phyloP scores from a whole-genome alignment of 805 yeast genomes.

The Zygotorulaspora danielsina region DNA sequence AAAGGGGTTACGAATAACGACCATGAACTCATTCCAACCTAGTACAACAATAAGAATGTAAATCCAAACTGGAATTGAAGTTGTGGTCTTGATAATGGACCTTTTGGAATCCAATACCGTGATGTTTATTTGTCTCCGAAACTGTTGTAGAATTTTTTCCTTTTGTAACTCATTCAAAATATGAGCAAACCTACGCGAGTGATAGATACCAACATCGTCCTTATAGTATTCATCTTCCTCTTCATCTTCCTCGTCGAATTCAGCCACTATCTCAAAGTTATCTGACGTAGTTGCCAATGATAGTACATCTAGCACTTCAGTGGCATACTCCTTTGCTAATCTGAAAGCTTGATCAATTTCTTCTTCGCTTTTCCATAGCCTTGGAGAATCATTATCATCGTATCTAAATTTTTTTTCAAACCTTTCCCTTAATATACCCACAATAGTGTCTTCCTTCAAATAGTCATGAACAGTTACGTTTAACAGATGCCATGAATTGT shows the following conservation, averaged over 20 bases:
- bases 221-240: slow-evolving; percentile 35
- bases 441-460: slow-evolving; percentile 60
- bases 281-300: slow-evolving; percentile 50
- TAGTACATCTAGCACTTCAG: slow-evolving; percentile 54
- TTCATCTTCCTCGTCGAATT: slow-evolving; percentile 41
- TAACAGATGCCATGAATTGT: slow-evolving; percentile 62
- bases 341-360: slow-evolving; percentile 68
- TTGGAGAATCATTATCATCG: slow-evolving; percentile 77
- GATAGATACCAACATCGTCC: slow-evolving; percentile 42
- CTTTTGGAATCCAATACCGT: slow-evolving; percentile 84
- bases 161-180: slow-evolving; percentile 57
- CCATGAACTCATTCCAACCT: slow-evolving; percentile 96
- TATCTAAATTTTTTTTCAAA: slow-evolving; percentile 83
- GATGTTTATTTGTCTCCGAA: slow-evolving; percentile 73
- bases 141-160: slow-evolving; percentile 50
- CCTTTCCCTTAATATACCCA: slow-evolving; percentile 63
- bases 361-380: slow-evolving; percentile 66
- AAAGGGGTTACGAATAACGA: slow-evolving; percentile 81
- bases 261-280: slow-evolving; percentile 58
- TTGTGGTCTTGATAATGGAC: slow-evolving; percentile 68
- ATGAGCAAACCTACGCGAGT: slow-evolving; percentile 47
- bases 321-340: slow-evolving; percentile 55
- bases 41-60: slow-evolving; percentile 66
- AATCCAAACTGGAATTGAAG: slow-evolving; percentile 81
- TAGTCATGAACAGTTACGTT: slow-evolving; percentile 55